Percentiles rank a stretch among this genome's conserved stretches.
Conservation (phyloP, 768 basidiomycete genomes). For the Lyophyllum shimeji region DNA sequence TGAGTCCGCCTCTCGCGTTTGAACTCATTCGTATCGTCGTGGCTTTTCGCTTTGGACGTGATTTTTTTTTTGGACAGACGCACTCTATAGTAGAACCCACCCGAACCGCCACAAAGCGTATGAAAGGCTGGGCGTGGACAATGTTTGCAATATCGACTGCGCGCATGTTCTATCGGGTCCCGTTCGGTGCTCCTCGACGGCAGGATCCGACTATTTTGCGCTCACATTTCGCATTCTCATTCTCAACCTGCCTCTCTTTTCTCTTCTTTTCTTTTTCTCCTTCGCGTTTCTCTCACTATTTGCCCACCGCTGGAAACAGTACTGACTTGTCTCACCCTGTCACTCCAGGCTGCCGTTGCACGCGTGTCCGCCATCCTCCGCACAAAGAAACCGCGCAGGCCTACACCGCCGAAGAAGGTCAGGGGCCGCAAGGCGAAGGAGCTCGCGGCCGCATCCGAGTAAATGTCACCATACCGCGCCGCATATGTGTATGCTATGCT, state of each 20-base stretch:
- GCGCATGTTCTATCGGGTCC: conserved; percentile 79
- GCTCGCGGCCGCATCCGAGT: conserved; percentile 17
- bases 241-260: conserved; percentile 13
- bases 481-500: conserved; percentile 18
- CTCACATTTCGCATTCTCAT: conserved; percentile 42
- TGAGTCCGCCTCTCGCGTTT: conserved; percentile 41
- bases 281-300: conserved; percentile 10
- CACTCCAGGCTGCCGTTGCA: conserved; percentile 64
- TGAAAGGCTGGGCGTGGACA: conserved; percentile 90
- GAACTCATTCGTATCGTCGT: conserved; percentile 12
- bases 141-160: conserved; percentile 81
- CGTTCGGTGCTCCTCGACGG: conserved; percentile 60
- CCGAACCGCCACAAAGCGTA: conserved; percentile 59
- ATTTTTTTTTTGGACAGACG: conserved; percentile 31
- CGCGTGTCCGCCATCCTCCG: conserved; percentile 72
- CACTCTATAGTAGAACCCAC: conserved; percentile 93
- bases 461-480: conserved; percentile 19
- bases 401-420: conserved; percentile 63
- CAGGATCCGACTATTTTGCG: conserved; percentile 69
- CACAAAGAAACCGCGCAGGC: conserved; percentile 71
- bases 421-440: conserved; percentile 66
- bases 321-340: conserved; percentile 25
- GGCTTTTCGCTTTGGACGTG: conserved; percentile 7
- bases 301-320: conserved; percentile 2
- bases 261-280: conserved; percentile 15